phyloP scores from a whole-genome alignment of 192 early-diverging fungal genomes.

The Backusella parvicylindrica region DNA sequence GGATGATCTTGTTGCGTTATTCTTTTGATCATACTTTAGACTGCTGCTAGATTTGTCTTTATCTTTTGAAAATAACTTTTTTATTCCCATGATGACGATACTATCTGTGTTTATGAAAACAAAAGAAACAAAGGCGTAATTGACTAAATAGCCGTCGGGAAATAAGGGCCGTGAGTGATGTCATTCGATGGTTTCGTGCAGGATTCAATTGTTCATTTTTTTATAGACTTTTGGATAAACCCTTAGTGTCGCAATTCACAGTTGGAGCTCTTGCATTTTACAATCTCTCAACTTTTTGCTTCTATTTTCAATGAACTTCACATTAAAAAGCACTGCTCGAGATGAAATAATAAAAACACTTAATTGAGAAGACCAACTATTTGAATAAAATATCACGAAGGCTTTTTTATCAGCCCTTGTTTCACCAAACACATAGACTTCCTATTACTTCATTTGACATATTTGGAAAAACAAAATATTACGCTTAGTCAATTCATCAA shows the following conservation, averaged over 20 bases:
- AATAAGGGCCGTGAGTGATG: background rate
- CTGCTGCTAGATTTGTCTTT: background rate
- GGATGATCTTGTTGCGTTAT: background rate
- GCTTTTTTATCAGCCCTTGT: background rate
- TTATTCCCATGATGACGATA: slow-evolving; percentile 4
- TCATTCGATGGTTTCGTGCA: background rate
- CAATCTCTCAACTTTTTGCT: background rate
- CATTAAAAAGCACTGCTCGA: background rate
- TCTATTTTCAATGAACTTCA: background rate
- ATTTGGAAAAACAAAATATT: background rate
- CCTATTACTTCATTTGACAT: too few relatives aligned
- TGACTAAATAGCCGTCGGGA: background rate
- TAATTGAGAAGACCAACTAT: background rate
- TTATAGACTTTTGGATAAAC: background rate
- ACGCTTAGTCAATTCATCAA: background rate
- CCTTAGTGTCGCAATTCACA: background rate
- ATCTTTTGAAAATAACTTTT: slow-evolving; percentile 5
- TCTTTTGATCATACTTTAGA: background rate
- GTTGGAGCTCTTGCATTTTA: background rate
- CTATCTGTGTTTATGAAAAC: background rate
- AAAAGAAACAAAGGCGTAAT: background rate
- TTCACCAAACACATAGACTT: too few relatives aligned
- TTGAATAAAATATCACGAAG: background rate
- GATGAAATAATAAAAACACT: background rate
- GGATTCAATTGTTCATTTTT: background rate